Evolutionary conservation across 139 green algal species (phyloP), one percentile per base, ranked within the genome.

Genomic region (Raphidocelis subcapitata): DNA sequence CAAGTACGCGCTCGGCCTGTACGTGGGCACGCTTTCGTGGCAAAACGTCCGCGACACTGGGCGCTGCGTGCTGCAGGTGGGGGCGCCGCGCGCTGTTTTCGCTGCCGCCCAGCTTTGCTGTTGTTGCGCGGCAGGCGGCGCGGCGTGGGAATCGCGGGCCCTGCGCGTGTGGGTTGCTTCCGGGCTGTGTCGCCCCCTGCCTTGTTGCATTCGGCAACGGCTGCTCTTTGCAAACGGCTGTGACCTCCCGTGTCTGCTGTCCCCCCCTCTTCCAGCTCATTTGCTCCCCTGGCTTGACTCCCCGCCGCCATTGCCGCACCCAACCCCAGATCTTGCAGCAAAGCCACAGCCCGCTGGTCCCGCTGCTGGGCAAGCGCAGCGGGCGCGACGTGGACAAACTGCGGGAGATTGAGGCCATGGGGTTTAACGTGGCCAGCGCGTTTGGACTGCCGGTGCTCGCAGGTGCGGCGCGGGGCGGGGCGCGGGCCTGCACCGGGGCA

Each of bases 331-430:
- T 90, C 0, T 62, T 89, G 21, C 74, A 62, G 26, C 23, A 77
- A 49, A 62, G 71, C 14, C 85, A 91, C 36, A 79, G 74, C 1
- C 14, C 52, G 3, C 77, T 91, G 4, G 83, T 85, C 24, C 31
- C 78, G 26, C 75, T 91, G 57, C 75, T 91, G 20, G 85, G 85
- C 21, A 89, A 89, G 75, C 83, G 74, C 14, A 88, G 81, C 52
- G 81, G 81, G 0, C 31, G 73, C 1, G 75, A 87, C 5, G 69
- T 83, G 14, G 75, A 91, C 77, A 91, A 91, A 59, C 36, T 81
- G 10, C 57, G 35, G 0, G 65, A 74, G 31, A 47, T 90, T 31
- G 36, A 55, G 31, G 2, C 44, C 14, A 14, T 55, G 23, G 85
- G 79, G 5, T 73, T 79, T 14, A 12, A 12, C 0, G 28, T 86